phyloP scores from a whole-genome alignment of 345 rosid species.

The Camelina hispida region DNA sequence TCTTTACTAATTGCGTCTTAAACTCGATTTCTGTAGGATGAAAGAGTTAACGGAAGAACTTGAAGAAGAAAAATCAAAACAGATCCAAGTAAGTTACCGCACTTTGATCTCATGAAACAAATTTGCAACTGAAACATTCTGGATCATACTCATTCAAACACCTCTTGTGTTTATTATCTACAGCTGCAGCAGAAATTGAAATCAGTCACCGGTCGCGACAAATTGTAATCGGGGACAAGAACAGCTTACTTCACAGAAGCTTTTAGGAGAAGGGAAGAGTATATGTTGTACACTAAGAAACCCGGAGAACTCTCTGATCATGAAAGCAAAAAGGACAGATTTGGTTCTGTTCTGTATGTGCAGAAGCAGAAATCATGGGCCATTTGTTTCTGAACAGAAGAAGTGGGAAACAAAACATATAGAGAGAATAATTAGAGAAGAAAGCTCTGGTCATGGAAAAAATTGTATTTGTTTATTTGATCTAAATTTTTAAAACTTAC shows the following conservation, averaged over 20 bases:
- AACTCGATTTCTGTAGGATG: slow-evolving; percentile 57
- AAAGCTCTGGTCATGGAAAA: slow-evolving; percentile 29
- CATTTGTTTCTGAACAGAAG: slow-evolving; percentile 28
- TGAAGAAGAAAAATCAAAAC: slow-evolving; percentile 65
- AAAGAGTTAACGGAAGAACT: slow-evolving; percentile 66
- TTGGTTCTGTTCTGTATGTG: slow-evolving; percentile 20
- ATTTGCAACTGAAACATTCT: slow-evolving; percentile 1
- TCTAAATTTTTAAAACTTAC: not conserved
- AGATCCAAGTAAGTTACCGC: slow-evolving; percentile 61
- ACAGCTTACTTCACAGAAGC: slow-evolving; percentile 30
- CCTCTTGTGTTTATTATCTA: not conserved
- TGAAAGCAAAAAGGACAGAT: slow-evolving; percentile 24
- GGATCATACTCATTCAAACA: not conserved
- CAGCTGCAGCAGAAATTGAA: slow-evolving; percentile 43
- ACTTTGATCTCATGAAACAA: slow-evolving; percentile 17
- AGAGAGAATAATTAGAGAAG: slow-evolving; percentile 35
- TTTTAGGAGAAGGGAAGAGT: slow-evolving; percentile 29
- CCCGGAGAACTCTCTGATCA: slow-evolving; percentile 8
- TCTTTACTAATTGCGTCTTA: slow-evolving; percentile 22
- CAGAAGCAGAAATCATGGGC: slow-evolving; percentile 27
- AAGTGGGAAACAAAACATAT: not conserved
- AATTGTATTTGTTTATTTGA: slow-evolving; percentile 18
- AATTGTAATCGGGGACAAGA: slow-evolving; percentile 27
- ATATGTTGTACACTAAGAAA: slow-evolving; percentile 34
- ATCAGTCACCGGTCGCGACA: slow-evolving; percentile 15